Conservation (phyloP, 768 basidiomycete genomes). For the Postia placenta region DNA sequence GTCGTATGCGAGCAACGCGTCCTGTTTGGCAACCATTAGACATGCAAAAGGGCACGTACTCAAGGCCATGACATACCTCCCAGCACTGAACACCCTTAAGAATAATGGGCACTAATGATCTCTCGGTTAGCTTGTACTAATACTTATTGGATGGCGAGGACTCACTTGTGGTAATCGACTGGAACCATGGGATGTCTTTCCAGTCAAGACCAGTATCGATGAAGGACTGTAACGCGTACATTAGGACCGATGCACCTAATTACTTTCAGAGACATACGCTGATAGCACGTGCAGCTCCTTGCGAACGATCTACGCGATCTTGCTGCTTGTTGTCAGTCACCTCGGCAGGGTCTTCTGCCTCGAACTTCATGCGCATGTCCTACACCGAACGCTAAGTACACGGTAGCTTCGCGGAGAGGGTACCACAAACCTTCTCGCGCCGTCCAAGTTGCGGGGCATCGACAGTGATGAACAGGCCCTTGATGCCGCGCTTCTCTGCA, state of each 20-base stretch:
- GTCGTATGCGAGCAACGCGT: constrained; percentile 48
- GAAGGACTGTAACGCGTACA: constrained; percentile 58
- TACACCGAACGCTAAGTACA: constrained; percentile 13
- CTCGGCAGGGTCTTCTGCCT: constrained; percentile 64
- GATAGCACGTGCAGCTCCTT: constrained; percentile 93
- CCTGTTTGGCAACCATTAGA: constrained; percentile 17
- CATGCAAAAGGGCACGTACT: neutral
- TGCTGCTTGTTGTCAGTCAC: constrained; percentile 41
- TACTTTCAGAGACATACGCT: constrained; percentile 68
- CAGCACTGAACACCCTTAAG: constrained; percentile 62
- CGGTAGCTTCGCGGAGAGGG: neutral
- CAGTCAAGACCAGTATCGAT: constrained; percentile 90
- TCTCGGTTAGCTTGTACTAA: neutral
- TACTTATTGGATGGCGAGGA: neutral
- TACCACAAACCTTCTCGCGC: constrained; percentile 61
- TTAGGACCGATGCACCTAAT: neutral
- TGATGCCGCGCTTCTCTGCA: constrained; percentile 86
- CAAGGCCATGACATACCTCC: constrained; percentile 39
- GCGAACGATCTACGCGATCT: constrained; percentile 65
- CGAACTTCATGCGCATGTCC: constrained; percentile 98
- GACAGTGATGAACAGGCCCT: constrained; percentile 93
- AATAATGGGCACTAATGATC: constrained; percentile 44
- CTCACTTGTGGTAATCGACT: constrained; percentile 50
- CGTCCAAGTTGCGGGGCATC: constrained; percentile 96
- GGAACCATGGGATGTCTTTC: constrained; percentile 71